Conservation (phyloP, 139 green algal species). For the Volvox reticuliferus region DNA sequence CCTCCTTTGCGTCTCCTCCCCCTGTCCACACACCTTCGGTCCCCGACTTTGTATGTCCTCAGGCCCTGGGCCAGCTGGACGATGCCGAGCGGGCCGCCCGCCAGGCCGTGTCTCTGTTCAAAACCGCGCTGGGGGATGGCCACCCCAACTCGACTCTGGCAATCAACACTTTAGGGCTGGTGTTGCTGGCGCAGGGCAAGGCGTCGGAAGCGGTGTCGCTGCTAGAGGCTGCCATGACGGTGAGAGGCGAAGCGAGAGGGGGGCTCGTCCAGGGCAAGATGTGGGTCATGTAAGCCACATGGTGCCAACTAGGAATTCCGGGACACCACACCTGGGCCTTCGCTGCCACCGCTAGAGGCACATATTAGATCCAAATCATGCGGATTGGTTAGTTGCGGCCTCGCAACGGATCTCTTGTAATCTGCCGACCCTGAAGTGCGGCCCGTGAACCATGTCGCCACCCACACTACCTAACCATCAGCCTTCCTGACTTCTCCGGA, state of each 20-base stretch:
- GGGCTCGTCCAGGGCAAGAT: too few species aligned
- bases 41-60: background rate
- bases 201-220: background rate
- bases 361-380: too few species aligned
- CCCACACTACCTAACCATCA: too few species aligned
- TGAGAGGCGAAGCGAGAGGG: background rate
- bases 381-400: too few species aligned
- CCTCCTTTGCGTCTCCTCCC: background rate
- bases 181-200: slow-evolving; percentile 22
- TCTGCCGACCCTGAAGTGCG: too few species aligned
- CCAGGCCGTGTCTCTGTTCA: background rate
- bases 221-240: slow-evolving; percentile 35
- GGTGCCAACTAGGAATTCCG: too few species aligned
- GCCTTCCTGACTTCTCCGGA: too few species aligned
- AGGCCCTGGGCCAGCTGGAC: slow-evolving; percentile 6
- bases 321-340: too few species aligned
- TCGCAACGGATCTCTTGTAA: too few species aligned
- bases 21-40: background rate
- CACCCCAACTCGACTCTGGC: slow-evolving; percentile 38
- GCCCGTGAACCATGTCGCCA: too few species aligned
- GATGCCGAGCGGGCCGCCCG: background rate
- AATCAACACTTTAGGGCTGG: slow-evolving; percentile 37
- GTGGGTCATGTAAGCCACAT: too few species aligned
- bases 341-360: too few species aligned
- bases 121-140: background rate